Conservation (phyloP, 345 rosid genomes). For the Alliaria petiolata region DNA sequence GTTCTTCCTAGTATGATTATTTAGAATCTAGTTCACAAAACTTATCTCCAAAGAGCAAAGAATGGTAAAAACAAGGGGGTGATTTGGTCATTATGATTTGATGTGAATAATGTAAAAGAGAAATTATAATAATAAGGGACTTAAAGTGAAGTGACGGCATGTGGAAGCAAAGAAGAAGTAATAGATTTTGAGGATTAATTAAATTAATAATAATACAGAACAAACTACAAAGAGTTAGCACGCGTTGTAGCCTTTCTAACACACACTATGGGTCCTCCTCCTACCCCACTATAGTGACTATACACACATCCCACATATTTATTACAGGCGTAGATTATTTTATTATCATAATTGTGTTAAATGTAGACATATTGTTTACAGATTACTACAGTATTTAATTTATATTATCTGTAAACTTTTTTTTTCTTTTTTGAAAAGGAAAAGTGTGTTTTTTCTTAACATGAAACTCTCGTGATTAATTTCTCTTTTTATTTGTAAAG, state of each 20-base stretch:
- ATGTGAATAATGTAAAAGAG: slow-evolving; percentile 1
- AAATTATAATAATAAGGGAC: background rate
- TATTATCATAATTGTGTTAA: too few relatives aligned
- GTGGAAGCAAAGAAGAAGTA: slow-evolving; percentile 21
- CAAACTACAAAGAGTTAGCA: slow-evolving; percentile 22
- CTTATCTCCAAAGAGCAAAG: background rate
- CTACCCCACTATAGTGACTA: slow-evolving; percentile 27
- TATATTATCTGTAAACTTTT: too few relatives aligned
- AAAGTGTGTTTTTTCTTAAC: too few relatives aligned
- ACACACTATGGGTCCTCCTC: slow-evolving; percentile 13
- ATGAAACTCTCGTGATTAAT: background rate
- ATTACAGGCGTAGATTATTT: too few relatives aligned
- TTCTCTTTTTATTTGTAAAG: background rate
- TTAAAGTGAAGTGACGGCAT: slow-evolving; percentile 31
- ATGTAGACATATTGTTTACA: too few relatives aligned
- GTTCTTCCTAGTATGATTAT: background rate
- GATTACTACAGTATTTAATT: too few relatives aligned
- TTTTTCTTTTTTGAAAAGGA: too few relatives aligned
- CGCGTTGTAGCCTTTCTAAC: slow-evolving; percentile 39
- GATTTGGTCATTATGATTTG: background rate
- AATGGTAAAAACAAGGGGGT: slow-evolving; percentile 1
- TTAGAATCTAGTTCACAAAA: background rate
- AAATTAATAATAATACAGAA: too few relatives aligned
- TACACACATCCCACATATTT: slow-evolving; percentile 9
- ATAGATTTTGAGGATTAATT: slow-evolving; percentile 1